phyloP scores from a whole-genome alignment of 495 filamentous ascomycete genomes.

The Aspergillus indologenus region DNA sequence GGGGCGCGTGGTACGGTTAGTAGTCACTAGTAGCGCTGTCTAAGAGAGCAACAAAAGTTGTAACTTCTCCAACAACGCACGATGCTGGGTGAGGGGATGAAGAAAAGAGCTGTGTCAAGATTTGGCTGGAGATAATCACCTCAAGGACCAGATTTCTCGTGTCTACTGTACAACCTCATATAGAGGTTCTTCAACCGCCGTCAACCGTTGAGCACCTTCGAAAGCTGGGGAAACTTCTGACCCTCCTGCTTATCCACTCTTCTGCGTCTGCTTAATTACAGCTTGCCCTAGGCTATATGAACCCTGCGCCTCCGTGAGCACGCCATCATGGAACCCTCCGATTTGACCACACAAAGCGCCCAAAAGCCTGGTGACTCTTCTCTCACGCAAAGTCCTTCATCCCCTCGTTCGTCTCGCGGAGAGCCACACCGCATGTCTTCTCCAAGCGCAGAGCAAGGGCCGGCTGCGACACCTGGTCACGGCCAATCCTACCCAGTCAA shows the following conservation, averaged over 20 bases:
- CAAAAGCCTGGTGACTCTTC: slow-evolving; percentile 17
- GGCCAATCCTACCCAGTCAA: slow-evolving; percentile 18
- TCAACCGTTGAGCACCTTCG: not conserved
- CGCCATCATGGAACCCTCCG: slow-evolving; percentile 41
- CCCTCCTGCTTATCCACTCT: not conserved
- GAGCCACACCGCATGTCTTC: slow-evolving; percentile 18
- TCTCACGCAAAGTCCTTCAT: slow-evolving; percentile 27
- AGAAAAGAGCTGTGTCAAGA: not conserved
- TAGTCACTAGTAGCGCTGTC: not conserved
- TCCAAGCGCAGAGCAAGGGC: slow-evolving; percentile 11
- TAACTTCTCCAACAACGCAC: not conserved
- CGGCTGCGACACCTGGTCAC: slow-evolving; percentile 14
- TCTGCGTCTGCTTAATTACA: not conserved
- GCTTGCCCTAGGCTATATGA: not conserved
- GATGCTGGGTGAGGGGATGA: not conserved
- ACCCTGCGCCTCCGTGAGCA: slow-evolving; percentile 27
- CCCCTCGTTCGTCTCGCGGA: slow-evolving; percentile 27
- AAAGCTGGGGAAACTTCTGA: slow-evolving; percentile 14
- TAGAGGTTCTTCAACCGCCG: not conserved
- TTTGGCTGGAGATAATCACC: not conserved
- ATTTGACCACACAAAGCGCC: slow-evolving; percentile 27
- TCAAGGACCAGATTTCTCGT: not conserved
- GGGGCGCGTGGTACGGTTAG: slow-evolving; percentile 15
- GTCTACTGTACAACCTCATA: not conserved
- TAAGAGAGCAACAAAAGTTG: slow-evolving; percentile 18